Conservation (phyloP, 371 early-diverging fungal species). For the Cokeromyces recurvatus region DNA sequence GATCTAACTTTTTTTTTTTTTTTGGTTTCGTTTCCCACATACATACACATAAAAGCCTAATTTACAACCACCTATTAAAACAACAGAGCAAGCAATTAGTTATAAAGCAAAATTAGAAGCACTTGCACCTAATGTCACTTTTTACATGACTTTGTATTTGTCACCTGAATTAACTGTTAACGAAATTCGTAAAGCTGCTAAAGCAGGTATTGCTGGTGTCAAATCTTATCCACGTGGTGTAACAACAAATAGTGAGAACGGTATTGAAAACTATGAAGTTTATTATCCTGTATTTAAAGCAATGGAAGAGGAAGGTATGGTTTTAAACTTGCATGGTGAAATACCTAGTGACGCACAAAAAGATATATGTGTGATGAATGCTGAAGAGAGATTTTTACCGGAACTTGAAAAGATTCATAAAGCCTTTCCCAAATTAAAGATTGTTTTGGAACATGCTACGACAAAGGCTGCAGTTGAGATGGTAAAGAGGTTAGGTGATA, state of each 20-base stretch:
- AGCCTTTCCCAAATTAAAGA: constrained; percentile 89
- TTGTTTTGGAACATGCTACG: constrained; percentile 96
- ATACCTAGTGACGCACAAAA: constrained; percentile 81
- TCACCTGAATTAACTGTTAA: constrained; percentile 84
- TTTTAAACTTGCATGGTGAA: constrained; percentile 95
- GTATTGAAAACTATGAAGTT: constrained; percentile 84
- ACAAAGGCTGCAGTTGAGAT: constrained; percentile 90
- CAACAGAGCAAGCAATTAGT: constrained; percentile 78
- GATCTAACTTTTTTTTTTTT: no score
- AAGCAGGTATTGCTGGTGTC: constrained; percentile 89
- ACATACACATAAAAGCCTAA: constrained; percentile 70
- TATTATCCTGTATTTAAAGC: constrained; percentile 93
- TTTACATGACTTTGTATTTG: constrained; percentile 93
- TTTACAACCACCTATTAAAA: constrained; percentile 86
- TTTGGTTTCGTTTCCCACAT: background rate
- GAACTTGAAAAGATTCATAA: constrained; percentile 80
- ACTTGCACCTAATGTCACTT: constrained; percentile 83
- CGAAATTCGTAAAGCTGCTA: constrained; percentile 83
- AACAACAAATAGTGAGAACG: constrained; percentile 95
- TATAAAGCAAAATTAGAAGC: constrained; percentile 79
- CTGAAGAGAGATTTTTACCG: constrained; percentile 89
- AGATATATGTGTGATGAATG: constrained; percentile 92
- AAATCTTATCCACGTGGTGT: constrained; percentile 98
- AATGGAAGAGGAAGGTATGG: constrained; percentile 92
- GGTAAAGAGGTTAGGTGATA: constrained; percentile 86